Conservation (phyloP, 192 early-diverging fungal species). For the Umbelopsis ramanniana region DNA sequence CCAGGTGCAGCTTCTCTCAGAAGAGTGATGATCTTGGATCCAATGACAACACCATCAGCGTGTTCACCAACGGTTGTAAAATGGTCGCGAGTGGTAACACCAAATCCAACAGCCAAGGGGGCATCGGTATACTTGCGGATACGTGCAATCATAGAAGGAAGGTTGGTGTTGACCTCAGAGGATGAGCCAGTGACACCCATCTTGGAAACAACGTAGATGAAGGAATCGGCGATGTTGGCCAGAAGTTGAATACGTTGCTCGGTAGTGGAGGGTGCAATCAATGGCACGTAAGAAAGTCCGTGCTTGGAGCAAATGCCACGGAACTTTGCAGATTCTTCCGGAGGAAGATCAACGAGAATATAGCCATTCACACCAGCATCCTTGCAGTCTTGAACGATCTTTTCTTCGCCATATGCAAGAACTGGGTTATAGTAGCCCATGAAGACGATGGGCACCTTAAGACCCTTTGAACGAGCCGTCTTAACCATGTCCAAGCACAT, state of each 20-base stretch:
- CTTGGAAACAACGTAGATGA: slow-evolving; percentile 95
- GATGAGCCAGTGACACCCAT: slow-evolving; percentile 94
- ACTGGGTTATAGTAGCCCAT: slow-evolving; percentile 99
- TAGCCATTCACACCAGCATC: slow-evolving; percentile 91
- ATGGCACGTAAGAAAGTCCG: slow-evolving; percentile 47
- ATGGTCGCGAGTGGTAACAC: slow-evolving; percentile 89
- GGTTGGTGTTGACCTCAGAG: slow-evolving; percentile 63
- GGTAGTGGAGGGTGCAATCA: slow-evolving; percentile 90
- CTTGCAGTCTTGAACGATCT: slow-evolving; percentile 83
- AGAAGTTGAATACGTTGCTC: slow-evolving; percentile 81
- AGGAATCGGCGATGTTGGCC: slow-evolving; percentile 83
- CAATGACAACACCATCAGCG: slow-evolving; percentile 96
- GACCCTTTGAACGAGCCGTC: slow-evolving; percentile 80
- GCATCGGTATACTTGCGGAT: slow-evolving; percentile 80
- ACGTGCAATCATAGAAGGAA: slow-evolving; percentile 73
- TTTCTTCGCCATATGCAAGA: slow-evolving; percentile 90
- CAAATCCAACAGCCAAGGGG: slow-evolving; percentile 97
- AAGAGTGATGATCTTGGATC: slow-evolving; percentile 86
- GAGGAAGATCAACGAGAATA: slow-evolving; percentile 97
- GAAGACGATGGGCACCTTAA: slow-evolving; percentile 90
- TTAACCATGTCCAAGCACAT: slow-evolving; percentile 81
- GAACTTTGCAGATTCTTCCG: slow-evolving; percentile 93
- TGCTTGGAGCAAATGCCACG: slow-evolving; percentile 71
- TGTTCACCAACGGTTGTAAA: slow-evolving; percentile 82
- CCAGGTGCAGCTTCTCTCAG: slow-evolving; percentile 63